Conservation (phyloP, 2,329 filamentous ascomycete genomes). For the Talaromyces verruculosus region DNA sequence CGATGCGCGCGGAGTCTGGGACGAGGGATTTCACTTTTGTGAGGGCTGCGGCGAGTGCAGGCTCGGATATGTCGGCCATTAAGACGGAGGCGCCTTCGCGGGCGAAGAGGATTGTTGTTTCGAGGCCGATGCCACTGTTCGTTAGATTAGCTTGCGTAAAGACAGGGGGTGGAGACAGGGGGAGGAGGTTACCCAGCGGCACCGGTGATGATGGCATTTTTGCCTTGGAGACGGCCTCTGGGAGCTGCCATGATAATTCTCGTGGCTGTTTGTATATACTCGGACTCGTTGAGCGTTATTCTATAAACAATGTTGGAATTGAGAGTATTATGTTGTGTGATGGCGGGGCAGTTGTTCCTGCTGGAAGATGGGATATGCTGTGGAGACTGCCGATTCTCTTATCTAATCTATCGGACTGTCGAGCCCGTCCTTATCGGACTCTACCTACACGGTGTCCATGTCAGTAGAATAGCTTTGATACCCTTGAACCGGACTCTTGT, state of each 20-base stretch:
- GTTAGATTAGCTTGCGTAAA: neutral
- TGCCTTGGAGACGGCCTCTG: slow-evolving; percentile 58
- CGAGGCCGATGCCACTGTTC: slow-evolving; percentile 78
- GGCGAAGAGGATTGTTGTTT: slow-evolving; percentile 85
- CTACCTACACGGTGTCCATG: neutral
- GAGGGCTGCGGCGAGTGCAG: slow-evolving; percentile 73
- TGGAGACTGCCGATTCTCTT: slow-evolving; percentile 20
- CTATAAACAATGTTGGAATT: neutral
- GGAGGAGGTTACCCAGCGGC: slow-evolving; percentile 67
- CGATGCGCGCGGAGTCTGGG: slow-evolving; percentile 60
- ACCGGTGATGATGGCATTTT: slow-evolving; percentile 76
- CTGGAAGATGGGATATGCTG: neutral
- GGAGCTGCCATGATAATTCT: slow-evolving; percentile 21
- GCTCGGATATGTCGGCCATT: slow-evolving; percentile 79
- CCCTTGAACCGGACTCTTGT: neutral
- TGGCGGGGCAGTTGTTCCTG: slow-evolving; percentile 6
- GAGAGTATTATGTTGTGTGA: neutral
- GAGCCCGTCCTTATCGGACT: neutral
- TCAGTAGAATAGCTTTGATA: neutral
- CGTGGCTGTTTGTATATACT: neutral
- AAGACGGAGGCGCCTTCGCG: slow-evolving; percentile 84
- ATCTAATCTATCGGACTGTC: slow-evolving; percentile 19
- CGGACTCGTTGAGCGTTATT: too few relatives aligned
- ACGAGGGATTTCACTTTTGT: slow-evolving; percentile 73
- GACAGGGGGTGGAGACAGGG: too few relatives aligned